A percentile compares a stretch with the other conserved stretches of the same genome.
phyloP scores from a whole-genome alignment of 2,329 filamentous ascomycete genomes.

The Raffaelea deltoideospora region DNA sequence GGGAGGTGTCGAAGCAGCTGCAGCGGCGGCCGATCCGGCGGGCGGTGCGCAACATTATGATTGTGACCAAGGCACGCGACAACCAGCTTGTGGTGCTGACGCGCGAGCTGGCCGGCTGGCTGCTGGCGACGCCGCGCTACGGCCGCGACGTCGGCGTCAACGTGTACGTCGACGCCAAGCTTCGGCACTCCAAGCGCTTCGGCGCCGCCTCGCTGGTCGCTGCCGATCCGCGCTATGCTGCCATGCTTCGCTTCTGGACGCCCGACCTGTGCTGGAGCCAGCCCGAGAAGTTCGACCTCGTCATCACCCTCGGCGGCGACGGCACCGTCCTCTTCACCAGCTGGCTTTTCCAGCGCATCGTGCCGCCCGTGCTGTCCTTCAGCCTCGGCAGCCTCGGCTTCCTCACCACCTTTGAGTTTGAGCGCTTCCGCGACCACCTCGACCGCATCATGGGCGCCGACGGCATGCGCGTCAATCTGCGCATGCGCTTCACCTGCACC shows the following conservation, averaged over 20 bases:
- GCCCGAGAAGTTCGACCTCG: slow-evolving; percentile 90
- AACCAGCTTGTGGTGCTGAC: slow-evolving; percentile 85
- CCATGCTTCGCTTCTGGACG: slow-evolving; percentile 91
- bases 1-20: slow-evolving; percentile 90
- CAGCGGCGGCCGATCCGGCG: slow-evolving; percentile 84
- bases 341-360: slow-evolving; percentile 83
- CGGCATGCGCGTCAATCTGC: slow-evolving; percentile 92
- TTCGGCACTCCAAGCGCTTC: slow-evolving; percentile 79
- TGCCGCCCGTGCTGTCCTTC: slow-evolving; percentile 73
- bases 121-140: slow-evolving; percentile 78
- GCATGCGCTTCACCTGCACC: slow-evolving; percentile 98
- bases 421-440: slow-evolving; percentile 74
- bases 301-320: slow-evolving; percentile 74
- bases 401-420: slow-evolving; percentile 76
- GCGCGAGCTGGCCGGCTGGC: slow-evolving; percentile 73
- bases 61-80: slow-evolving; percentile 93
- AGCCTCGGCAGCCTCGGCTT: slow-evolving; percentile 77
- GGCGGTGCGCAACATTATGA: slow-evolving; percentile 90
- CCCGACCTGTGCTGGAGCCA: slow-evolving; percentile 88
- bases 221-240: slow-evolving; percentile 59
- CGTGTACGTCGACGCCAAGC: slow-evolving; percentile 95
- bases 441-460: slow-evolving; percentile 83
- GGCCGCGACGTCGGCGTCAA: slow-evolving; percentile 82
- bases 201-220: slow-evolving; percentile 57
- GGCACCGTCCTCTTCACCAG: slow-evolving; percentile 80